Percentiles rank a stretch among this genome's conserved stretches.
phyloP scores from a whole-genome alignment of 768 basidiomycete genomes.

The Russula abietina region DNA sequence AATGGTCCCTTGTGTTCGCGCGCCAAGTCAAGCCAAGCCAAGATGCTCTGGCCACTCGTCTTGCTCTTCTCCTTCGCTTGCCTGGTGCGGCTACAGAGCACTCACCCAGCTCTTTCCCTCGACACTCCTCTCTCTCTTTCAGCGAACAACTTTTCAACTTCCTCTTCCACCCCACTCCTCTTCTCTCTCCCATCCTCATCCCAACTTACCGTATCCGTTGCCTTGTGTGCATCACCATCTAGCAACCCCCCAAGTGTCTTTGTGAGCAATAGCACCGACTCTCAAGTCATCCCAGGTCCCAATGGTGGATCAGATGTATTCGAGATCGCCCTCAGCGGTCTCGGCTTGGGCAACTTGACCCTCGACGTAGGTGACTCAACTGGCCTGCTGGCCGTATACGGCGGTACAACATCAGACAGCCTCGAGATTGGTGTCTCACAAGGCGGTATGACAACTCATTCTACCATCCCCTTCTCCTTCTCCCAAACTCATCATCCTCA shows the following conservation, averaged over 20 bases:
- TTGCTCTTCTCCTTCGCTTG: neutral
- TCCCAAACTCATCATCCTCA: no score
- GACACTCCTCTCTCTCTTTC: conserved; percentile 5
- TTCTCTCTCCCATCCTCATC: conserved; percentile 29
- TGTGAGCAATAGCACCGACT: conserved; percentile 45
- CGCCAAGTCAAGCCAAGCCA: neutral
- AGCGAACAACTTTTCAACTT: conserved; percentile 9
- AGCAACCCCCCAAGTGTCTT: conserved; percentile 46
- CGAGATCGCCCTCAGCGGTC: conserved; percentile 40
- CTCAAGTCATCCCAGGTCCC: conserved; percentile 34
- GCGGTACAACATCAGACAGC: conserved; percentile 33
- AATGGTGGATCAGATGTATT: conserved; percentile 37
- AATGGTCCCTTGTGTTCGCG: no score
- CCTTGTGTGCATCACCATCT: conserved; percentile 29
- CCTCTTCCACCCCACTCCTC: conserved; percentile 22
- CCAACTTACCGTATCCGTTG: conserved; percentile 31
- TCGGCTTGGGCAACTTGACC: conserved; percentile 50
- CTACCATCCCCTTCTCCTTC: neutral
- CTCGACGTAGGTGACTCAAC: conserved; percentile 35
- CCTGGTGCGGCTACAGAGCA: neutral
- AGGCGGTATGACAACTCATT: conserved; percentile 3
- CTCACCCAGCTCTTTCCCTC: neutral
- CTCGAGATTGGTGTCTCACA: conserved; percentile 58
- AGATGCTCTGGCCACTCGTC: neutral
- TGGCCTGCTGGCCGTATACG: conserved; percentile 47